A percentile compares a stretch with the other conserved stretches of the same genome.
Conservation (phyloP, 2,329 filamentous ascomycete genomes). For the Cladosporium cucumerinum region DNA sequence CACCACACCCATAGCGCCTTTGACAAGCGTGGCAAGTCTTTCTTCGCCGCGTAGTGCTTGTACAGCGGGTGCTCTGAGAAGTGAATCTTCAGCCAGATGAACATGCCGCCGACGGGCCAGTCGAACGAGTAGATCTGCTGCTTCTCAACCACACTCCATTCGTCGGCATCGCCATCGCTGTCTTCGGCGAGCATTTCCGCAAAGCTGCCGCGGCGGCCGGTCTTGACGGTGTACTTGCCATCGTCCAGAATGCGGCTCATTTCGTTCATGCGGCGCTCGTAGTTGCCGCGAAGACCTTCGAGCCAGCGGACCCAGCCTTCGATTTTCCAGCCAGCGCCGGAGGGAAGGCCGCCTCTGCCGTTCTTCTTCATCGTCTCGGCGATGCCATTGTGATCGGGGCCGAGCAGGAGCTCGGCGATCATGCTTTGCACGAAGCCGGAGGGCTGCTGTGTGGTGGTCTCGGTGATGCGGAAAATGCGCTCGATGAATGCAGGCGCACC, state of each 20-base stretch:
- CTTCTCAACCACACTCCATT: slow-evolving; percentile 75
- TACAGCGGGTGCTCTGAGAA: slow-evolving; percentile 72
- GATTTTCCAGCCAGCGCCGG: slow-evolving; percentile 68
- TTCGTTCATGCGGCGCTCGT: slow-evolving; percentile 76
- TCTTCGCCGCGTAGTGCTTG: slow-evolving; percentile 44
- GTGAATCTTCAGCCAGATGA: slow-evolving; percentile 74
- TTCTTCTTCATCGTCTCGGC: slow-evolving; percentile 29
- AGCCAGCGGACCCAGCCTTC: slow-evolving; percentile 91
- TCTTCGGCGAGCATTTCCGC: slow-evolving; percentile 18
- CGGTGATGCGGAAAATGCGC: slow-evolving; percentile 68
- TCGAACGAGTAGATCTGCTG: slow-evolving; percentile 70
- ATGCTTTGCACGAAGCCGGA: slow-evolving; percentile 86
- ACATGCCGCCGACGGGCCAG: slow-evolving; percentile 88
- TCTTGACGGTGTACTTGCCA: slow-evolving; percentile 62
- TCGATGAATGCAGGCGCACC: slow-evolving; percentile 76
- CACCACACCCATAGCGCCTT: slow-evolving; percentile 68
- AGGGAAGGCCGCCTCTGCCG: slow-evolving; percentile 46
- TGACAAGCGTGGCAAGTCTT: slow-evolving; percentile 51
- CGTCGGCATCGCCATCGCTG: slow-evolving; percentile 43
- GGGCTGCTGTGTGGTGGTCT: slow-evolving; percentile 76
- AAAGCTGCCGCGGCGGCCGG: slow-evolving; percentile 46
- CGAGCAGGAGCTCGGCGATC: slow-evolving; percentile 73
- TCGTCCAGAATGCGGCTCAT: slow-evolving; percentile 75
- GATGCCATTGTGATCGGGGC: slow-evolving; percentile 58
- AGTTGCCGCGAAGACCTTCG: slow-evolving; percentile 74